Evolutionary conservation across 805 yeast species (phyloP), one percentile per base, ranked within the genome.

Genomic region (Ogataea sp.): DNA sequence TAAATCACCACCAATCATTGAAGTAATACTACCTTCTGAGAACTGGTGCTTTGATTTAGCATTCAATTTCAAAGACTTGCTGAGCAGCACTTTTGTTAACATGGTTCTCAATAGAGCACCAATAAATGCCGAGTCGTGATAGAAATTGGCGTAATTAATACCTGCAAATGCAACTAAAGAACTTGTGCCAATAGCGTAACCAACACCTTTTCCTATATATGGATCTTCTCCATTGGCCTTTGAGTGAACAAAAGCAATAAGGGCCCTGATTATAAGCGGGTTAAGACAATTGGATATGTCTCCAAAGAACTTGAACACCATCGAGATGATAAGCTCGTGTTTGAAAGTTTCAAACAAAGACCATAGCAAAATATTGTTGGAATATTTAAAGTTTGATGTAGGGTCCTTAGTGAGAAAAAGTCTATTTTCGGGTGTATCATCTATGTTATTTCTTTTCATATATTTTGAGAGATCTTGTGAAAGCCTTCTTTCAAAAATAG

Each of bases 1-100:
- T 29, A 87, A 64, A 55, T 88, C 96, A 2, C 94, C 79, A 44
- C 93, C 84, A 56, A 87, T 73, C 56, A 86, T 61, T 9, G 88
- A 78, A 24, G 95, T 84, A 41, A 88, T 71, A 43, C 73, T 76
- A 32, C 90, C 81, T 20, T 76, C 69, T 1, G 95, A 79, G 51
- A 62, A 84, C 43, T 71, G 65, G 45, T 72, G 71, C 39, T 71
- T 71, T 2, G 89, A 73, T 36, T 65, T 66, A 10, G 77, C 70
- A 42, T 78, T 73, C 14, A 87, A 63, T 39, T 55, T 65, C 47
- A 85, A 74, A 11, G 89, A 71, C 56, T 88, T 88, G 40, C 73
- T 74, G 43, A 83, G 67, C 17, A 85, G 66, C 7, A 82, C 78
- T 43, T 83, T 80, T 4, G 86, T 83, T 40, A 87, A 59, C 2